phyloP scores from a whole-genome alignment of 768 basidiomycete species.

The Tubosaeta brunneosetosa region DNA sequence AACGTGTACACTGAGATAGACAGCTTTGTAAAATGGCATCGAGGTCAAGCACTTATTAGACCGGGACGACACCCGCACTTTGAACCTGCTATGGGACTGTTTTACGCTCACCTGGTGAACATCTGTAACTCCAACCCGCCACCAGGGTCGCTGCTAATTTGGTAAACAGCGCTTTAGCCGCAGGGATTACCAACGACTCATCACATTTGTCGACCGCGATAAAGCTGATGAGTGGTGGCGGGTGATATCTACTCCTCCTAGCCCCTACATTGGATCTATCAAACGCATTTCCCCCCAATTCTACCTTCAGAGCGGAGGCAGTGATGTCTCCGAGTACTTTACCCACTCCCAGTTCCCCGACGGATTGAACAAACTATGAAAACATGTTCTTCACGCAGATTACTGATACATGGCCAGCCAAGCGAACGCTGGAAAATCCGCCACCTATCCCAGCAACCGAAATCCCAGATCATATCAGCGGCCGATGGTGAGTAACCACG shows the following conservation, averaged over 20 bases:
- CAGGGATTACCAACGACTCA: background rate
- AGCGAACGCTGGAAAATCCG: background rate
- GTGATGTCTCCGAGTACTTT: background rate
- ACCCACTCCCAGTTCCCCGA: too few species aligned
- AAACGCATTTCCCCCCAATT: background rate
- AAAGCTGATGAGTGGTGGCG: background rate
- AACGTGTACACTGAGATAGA: too few species aligned
- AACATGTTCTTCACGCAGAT: background rate
- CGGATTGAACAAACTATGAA: too few species aligned
- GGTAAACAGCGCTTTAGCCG: background rate
- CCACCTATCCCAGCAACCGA: background rate
- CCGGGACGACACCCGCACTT: background rate
- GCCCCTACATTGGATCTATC: background rate
- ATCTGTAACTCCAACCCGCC: background rate
- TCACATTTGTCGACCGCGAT: background rate
- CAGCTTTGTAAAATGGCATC: background rate
- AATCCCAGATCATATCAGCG: background rate
- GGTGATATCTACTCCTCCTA: background rate
- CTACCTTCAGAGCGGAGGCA: background rate
- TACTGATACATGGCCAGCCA: too few species aligned
- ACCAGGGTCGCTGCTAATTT: background rate
- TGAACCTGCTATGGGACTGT: background rate
- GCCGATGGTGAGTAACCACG: background rate
- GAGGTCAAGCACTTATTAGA: background rate
- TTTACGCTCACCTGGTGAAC: background rate